A percentile compares a stretch with the other conserved stretches of the same genome.
These are phyloP conservation scores for Dothistroma pini DNA, from an alignment of 2,329 filamentous ascomycete genomes.

Conservation along the genomic window DNA sequence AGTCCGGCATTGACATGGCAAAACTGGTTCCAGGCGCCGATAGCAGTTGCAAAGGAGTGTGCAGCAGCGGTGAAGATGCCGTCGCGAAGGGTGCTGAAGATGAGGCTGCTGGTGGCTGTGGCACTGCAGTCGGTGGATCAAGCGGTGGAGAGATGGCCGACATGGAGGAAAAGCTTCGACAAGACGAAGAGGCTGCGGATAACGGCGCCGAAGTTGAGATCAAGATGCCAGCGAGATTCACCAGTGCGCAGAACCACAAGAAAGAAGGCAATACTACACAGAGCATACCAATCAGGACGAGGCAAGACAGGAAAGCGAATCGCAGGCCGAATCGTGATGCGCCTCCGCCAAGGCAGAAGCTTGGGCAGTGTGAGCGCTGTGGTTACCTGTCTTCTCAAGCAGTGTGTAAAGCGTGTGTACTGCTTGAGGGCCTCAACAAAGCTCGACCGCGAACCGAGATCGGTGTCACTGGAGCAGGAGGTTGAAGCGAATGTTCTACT, in stretches of 20 bases:
- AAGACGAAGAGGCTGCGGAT: slow-evolving; percentile 58
- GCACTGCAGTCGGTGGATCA: slow-evolving; percentile 62
- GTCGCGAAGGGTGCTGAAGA: slow-evolving; percentile 43
- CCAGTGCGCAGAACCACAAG: slow-evolving; percentile 11
- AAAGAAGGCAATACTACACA: not conserved
- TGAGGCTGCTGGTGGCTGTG: slow-evolving; percentile 69
- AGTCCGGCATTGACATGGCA: slow-evolving; percentile 95
- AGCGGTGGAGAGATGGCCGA: slow-evolving; percentile 74
- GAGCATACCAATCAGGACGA: slow-evolving; percentile 30
- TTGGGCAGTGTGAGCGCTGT: slow-evolving; percentile 81
- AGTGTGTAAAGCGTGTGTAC: slow-evolving; percentile 87
- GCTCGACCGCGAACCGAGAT: slow-evolving; percentile 46
- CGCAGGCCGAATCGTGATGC: slow-evolving; percentile 15
- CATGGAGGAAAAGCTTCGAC: slow-evolving; percentile 70
- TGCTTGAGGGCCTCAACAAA: slow-evolving; percentile 89
- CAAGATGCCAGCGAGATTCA: slow-evolving; percentile 29
- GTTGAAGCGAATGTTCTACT: not conserved
- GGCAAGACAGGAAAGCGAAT: slow-evolving; percentile 31
- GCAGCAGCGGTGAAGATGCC: slow-evolving; percentile 33
- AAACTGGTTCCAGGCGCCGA: slow-evolving; percentile 65
- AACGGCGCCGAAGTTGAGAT: slow-evolving; percentile 63
- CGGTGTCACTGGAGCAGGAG: slow-evolving; percentile 24
- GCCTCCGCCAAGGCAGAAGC: slow-evolving; percentile 58
- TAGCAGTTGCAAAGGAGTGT: slow-evolving; percentile 48
- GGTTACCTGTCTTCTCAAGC: slow-evolving; percentile 94